Base-by-base conservation (phyloP, 257 asterid species). In the Solanum neorickii region DNA sequence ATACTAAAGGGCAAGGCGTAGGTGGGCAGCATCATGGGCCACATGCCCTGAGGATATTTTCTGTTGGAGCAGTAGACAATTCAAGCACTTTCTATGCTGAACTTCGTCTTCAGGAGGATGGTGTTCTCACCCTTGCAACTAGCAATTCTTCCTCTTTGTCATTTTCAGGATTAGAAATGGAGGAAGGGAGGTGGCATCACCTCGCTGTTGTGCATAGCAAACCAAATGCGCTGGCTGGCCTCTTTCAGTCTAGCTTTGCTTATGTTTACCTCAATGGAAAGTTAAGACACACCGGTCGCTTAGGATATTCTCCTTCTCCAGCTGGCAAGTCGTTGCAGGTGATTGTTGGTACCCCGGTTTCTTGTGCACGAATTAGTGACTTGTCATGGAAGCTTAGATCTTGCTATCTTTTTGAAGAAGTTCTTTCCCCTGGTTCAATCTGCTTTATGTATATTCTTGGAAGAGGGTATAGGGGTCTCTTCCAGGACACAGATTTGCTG, bases 171-270 rank as follows among this genome's bases (percentile, higher is more conserved):
- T 89, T 95, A 91, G 99, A 96, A 89, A 92, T 97, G 93, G 98
- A 94, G 91, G 99, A 97, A 93, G 98, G 98, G 75, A 92, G 99
- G 91, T 97, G 99, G 99, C 95, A 97, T 96, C 99, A 97, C 92
- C 98, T 97, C 37, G 98, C 98, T 84, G 93, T 97, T 89, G 99
- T 97, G 89, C 99, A 97, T 89, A 96, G 98, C 93, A 97, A 97
- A 90, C 99, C 99, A 66, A 96, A 96, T 92, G 99, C 99, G 87
- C 94, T 97, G 97, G 99, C 99, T 83, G 99, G 99, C 85, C 92
- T 97, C 60, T 97, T 97, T 90, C 99, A 97, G 90, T 97, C 99
- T 44, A 97, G 99, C 90, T 92, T 97, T 89, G 99, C 99, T 88
- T 92, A 92, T 90, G 97, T 97, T 56, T 97, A 97, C 91, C 93